Conservation (phyloP, 768 basidiomycete genomes). For the Naganishia friedmannii region DNA sequence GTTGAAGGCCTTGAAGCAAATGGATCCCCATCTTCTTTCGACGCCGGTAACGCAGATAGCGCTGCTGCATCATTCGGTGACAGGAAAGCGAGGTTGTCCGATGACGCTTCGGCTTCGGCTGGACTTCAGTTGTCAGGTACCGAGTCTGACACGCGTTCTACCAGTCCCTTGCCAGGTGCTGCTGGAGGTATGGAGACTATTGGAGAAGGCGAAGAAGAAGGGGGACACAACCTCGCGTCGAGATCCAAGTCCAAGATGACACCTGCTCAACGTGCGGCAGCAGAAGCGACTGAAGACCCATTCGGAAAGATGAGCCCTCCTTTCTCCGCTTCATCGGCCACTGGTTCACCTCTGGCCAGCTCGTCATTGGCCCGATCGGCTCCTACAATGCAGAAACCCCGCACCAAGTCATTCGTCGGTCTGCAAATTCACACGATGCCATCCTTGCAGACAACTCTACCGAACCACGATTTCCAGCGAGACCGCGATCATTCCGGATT, state of each 20-base stretch:
- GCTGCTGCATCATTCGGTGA: background rate
- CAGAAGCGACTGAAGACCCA: conserved; percentile 26
- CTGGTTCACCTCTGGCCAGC: conserved; percentile 4
- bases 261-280: conserved; percentile 22
- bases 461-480: conserved; percentile 36
- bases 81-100: background rate
- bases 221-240: conserved; percentile 6
- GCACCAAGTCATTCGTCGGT: conserved; percentile 48
- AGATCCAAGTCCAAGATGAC: conserved; percentile 8
- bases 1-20: conserved; percentile 44
- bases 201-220: conserved; percentile 40
- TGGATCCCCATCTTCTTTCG: conserved; percentile 25
- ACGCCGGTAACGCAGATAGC: background rate
- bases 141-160: background rate
- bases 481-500: conserved; percentile 20
- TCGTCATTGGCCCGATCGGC: conserved; percentile 11
- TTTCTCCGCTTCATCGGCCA: background rate
- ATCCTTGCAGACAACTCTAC: conserved; percentile 25
- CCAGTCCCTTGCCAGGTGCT: conserved; percentile 31
- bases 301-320: conserved; percentile 23
- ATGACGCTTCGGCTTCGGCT: background rate
- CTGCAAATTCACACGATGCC: conserved; percentile 45
- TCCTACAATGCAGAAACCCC: conserved; percentile 11
- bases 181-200: conserved; percentile 39
- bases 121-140: conserved; percentile 11